Evolutionary conservation across 768 basidiomycete species (phyloP).

Genomic region (Lentinula detonsa): DNA sequence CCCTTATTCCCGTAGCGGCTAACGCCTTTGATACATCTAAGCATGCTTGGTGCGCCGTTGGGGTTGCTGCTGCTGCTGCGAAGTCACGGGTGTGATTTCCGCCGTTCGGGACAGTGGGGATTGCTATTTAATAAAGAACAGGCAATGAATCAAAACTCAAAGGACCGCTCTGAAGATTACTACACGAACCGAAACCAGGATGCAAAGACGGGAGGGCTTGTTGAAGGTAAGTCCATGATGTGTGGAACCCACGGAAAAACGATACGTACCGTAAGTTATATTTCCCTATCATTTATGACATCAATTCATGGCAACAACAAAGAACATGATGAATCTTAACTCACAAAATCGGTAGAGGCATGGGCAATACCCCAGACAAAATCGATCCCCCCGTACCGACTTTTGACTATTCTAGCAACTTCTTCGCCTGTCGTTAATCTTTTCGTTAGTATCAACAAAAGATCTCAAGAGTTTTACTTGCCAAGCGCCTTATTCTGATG

Average conservation of each 20-base stretch:
- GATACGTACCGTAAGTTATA: slow-evolving; percentile 57
- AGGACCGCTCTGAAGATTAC: background rate
- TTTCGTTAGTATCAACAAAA: background rate
- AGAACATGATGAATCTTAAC: slow-evolving; percentile 16
- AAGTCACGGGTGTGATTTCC: slow-evolving; percentile 78
- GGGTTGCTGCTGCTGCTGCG: slow-evolving; percentile 53
- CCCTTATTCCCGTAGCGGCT: slow-evolving; percentile 63
- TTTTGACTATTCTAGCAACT: slow-evolving; percentile 53
- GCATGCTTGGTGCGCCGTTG: slow-evolving; percentile 58
- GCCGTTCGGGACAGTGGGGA: slow-evolving; percentile 64
- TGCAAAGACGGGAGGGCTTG: slow-evolving; percentile 62
- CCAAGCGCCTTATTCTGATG: slow-evolving; percentile 64
- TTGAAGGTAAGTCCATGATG: background rate
- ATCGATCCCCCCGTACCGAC: slow-evolving; percentile 57
- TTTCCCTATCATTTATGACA: slow-evolving; percentile 45
- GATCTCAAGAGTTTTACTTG: slow-evolving; percentile 14
- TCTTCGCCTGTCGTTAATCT: slow-evolving; percentile 42
- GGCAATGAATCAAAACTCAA: background rate
- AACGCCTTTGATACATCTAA: slow-evolving; percentile 66
- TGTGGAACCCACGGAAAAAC: background rate
- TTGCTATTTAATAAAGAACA: slow-evolving; percentile 38
- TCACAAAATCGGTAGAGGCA: slow-evolving; percentile 81
- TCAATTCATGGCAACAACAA: background rate
- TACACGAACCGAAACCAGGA: slow-evolving; percentile 57
- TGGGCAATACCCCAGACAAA: slow-evolving; percentile 60